Conservation (phyloP, 1,284 basidiomycete species). For the Meira nashicola region DNA sequence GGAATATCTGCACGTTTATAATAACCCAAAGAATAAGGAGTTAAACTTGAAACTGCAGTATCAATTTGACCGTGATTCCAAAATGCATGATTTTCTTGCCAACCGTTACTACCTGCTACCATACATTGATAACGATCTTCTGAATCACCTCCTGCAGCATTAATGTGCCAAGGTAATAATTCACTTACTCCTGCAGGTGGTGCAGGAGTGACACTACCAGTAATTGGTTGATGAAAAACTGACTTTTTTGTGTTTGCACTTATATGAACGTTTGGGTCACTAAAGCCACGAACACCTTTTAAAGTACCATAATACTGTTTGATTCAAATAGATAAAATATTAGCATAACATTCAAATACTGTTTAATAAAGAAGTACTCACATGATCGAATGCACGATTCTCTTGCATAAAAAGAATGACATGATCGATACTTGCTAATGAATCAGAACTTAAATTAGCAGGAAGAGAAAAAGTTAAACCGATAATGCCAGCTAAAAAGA, state of each 20-base stretch:
- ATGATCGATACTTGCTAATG: constrained; percentile 16
- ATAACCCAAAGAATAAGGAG: constrained; percentile 38
- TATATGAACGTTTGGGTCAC: constrained; percentile 41
- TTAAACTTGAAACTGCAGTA: constrained; percentile 27
- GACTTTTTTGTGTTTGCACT: constrained; percentile 28
- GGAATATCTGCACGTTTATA: constrained; percentile 36
- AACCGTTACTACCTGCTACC: constrained; percentile 38
- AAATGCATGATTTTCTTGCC: constrained; percentile 35
- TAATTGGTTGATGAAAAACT: constrained; percentile 28
- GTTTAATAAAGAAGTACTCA: not conserved
- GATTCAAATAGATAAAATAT: too few species aligned
- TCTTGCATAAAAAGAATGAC: constrained; percentile 44
- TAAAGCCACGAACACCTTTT: constrained; percentile 40
- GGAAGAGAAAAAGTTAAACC: not conserved
- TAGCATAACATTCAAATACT: not conserved
- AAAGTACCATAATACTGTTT: constrained; percentile 42
- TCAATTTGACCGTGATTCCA: constrained; percentile 37
- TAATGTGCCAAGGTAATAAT: constrained; percentile 38
- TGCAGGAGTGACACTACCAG: not conserved
- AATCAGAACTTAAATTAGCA: not conserved
- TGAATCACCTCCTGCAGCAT: constrained; percentile 34
- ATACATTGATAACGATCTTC: constrained; percentile 35
- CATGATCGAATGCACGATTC: constrained; percentile 41
- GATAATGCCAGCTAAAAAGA: not conserved
- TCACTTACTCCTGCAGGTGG: constrained; percentile 21